phyloP scores from a whole-genome alignment of 306 rosid genomes.

The Cucumis melo region DNA sequence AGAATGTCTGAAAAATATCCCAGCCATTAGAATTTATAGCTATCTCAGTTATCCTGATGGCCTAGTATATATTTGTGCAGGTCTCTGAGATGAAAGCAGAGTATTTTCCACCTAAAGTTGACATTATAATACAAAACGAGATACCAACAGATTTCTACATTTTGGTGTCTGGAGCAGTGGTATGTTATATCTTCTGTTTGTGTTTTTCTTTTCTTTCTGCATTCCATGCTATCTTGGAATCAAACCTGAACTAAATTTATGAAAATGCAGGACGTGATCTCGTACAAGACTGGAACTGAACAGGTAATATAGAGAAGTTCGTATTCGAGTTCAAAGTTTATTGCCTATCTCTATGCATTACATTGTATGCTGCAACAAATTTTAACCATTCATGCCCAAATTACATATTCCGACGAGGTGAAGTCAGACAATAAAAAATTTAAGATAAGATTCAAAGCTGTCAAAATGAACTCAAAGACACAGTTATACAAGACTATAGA shows the following conservation, averaged over 20 bases:
- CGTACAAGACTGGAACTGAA: slow-evolving; percentile 58
- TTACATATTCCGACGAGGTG: not conserved
- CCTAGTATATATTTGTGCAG: slow-evolving; percentile 23
- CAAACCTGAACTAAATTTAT: slow-evolving; percentile 17
- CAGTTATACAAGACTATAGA: not conserved
- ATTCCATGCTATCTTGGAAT: slow-evolving; percentile 1
- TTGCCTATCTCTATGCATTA: not conserved
- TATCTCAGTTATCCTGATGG: not conserved
- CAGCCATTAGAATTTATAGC: not conserved
- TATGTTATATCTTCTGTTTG: slow-evolving; percentile 19
- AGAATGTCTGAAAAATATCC: not conserved
- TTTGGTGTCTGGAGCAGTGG: slow-evolving; percentile 71
- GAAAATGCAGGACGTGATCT: slow-evolving; percentile 53
- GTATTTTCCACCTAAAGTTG: slow-evolving; percentile 77
- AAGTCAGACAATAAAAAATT: not conserved
- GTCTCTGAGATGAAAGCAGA: slow-evolving; percentile 75
- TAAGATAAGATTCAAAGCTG: not conserved
- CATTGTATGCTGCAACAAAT: not conserved
- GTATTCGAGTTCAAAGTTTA: not conserved
- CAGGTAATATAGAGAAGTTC: slow-evolving; percentile 36
- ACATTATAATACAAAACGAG: slow-evolving; percentile 69
- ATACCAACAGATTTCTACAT: slow-evolving; percentile 68
- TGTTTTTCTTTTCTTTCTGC: not conserved
- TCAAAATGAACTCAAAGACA: not conserved
- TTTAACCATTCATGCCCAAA: not conserved